Percentiles rank a stretch among this genome's conserved stretches.
phyloP scores from a whole-genome alignment of 2,329 filamentous ascomycete species.

The Talaromyces sp. region DNA sequence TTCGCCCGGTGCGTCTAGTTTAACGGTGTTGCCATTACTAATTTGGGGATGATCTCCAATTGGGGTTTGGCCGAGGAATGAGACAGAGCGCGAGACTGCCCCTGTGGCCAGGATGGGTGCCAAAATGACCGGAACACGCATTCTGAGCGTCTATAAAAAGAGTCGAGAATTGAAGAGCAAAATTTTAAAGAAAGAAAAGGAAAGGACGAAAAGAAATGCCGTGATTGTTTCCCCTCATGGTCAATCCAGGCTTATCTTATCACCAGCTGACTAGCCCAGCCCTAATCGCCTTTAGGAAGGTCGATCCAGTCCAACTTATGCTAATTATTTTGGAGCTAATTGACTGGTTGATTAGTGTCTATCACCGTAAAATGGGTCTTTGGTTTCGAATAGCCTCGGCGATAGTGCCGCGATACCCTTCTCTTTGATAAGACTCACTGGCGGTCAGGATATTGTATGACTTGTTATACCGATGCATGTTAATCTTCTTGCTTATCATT shows the following conservation, averaged over 20 bases:
- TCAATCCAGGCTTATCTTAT: conserved; percentile 11
- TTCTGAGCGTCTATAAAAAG: neutral
- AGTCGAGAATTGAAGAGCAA: neutral
- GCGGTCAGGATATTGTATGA: neutral
- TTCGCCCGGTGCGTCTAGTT: neutral
- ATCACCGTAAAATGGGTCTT: neutral
- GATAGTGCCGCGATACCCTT: no score
- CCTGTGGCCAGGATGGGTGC: conserved; percentile 10
- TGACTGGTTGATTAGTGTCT: neutral
- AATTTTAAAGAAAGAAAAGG: neutral
- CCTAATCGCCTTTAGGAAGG: conserved; percentile 16
- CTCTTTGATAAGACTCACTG: no score
- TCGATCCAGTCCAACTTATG: neutral
- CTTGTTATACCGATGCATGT: neutral
- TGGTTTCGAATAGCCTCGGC: neutral
- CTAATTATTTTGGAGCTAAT: neutral
- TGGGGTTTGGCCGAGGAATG: conserved; percentile 13
- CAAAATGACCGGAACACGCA: conserved; percentile 5
- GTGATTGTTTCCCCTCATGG: conserved; percentile 11
- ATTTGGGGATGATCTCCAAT: neutral
- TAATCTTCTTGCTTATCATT: neutral
- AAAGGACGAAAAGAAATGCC: neutral
- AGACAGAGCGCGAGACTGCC: conserved; percentile 11
- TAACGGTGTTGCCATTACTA: neutral
- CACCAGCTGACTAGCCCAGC: conserved; percentile 1